phyloP scores from a whole-genome alignment of 306 rosid species.

The Morella rubra region DNA sequence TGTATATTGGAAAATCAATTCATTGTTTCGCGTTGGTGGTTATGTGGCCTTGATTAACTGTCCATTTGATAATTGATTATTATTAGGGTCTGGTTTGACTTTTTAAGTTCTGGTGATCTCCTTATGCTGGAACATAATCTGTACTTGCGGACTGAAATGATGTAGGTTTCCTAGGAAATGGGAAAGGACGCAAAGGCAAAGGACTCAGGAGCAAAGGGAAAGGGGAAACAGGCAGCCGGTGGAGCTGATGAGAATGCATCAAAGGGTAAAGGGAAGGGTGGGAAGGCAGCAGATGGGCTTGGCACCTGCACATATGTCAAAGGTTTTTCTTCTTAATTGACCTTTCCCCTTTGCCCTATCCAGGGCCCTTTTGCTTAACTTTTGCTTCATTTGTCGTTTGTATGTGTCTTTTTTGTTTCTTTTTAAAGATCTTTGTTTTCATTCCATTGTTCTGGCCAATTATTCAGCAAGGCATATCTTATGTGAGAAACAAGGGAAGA shows the following conservation, averaged over 20 bases:
- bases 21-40: background rate
- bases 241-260: slow-evolving; percentile 72
- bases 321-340: slow-evolving; percentile 37
- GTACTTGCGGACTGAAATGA: background rate
- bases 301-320: slow-evolving; percentile 98
- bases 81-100: background rate
- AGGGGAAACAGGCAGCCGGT: slow-evolving; percentile 74
- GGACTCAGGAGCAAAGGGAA: slow-evolving; percentile 77
- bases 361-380: background rate
- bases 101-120: background rate
- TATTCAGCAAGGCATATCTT: slow-evolving; percentile 80
- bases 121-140: background rate
- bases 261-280: slow-evolving; percentile 88
- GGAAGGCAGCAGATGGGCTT: slow-evolving; percentile 76
- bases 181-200: slow-evolving; percentile 79
- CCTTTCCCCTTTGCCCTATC: background rate
- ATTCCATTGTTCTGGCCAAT: slow-evolving; percentile 7
- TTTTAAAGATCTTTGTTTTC: background rate
- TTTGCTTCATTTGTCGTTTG: background rate
- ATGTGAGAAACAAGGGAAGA: slow-evolving; percentile 96
- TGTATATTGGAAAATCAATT: background rate
- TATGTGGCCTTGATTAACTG: background rate
- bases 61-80: background rate
- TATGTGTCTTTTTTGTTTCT: background rate
- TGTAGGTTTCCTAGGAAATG: slow-evolving; percentile 46